Evolutionary conservation across 306 rosid species (phyloP).

Genomic region (Sphenostylis stenocarpa): DNA sequence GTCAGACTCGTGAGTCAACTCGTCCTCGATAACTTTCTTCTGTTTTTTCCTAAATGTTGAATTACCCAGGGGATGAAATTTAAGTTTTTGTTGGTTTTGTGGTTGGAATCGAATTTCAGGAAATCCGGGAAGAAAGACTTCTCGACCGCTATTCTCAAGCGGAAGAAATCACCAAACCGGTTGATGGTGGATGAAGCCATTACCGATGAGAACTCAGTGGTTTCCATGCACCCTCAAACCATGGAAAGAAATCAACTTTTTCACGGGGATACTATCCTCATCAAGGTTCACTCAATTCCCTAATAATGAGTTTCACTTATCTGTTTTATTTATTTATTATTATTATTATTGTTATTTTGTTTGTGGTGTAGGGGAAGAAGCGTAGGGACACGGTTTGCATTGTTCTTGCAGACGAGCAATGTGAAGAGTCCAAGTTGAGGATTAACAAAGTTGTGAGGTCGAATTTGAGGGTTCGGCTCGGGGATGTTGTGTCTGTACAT

Average conservation of each 20-base stretch:
- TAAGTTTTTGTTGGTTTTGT: background rate
- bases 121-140: conserved; percentile 55
- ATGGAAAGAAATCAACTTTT: conserved; percentile 54
- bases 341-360: background rate
- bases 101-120: conserved; percentile 14
- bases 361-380: conserved; percentile 50
- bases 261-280: conserved; percentile 53
- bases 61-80: background rate
- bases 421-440: conserved; percentile 48
- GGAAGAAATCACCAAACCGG: conserved; percentile 57
- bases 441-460: conserved; percentile 61
- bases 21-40: background rate
- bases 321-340: background rate
- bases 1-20: conserved; percentile 52
- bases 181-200: conserved; percentile 50
- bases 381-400: conserved; percentile 51
- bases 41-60: background rate
- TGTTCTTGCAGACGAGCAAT: conserved; percentile 45
- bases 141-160: conserved; percentile 56
- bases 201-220: conserved; percentile 57
- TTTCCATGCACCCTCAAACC: conserved; percentile 51
- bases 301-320: background rate
- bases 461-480: conserved; percentile 60
- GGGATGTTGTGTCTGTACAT: conserved; percentile 60
- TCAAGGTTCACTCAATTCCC: conserved; percentile 37